Evolutionary conservation across 2,329 filamentous ascomycete species (phyloP), one percentile per base, ranked within the genome.

Genomic region (Beauveria varroae): DNA sequence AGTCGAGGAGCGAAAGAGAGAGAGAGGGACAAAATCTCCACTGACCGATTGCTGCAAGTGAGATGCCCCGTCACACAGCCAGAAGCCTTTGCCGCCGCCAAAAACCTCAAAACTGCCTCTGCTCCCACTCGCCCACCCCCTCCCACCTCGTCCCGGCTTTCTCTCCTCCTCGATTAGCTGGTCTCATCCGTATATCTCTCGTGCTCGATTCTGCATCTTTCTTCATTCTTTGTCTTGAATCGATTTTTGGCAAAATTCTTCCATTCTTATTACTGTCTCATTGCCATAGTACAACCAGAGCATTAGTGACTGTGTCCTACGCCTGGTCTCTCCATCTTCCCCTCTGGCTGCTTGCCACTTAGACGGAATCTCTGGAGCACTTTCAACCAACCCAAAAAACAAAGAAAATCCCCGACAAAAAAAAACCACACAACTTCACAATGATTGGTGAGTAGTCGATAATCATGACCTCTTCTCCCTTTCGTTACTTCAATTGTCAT

Each of bases 101-200:
- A 37, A 46, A 44, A 24, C 47, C 46, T 59, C 57, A 59, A 59
- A 59, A 59, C 47, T 37, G 10, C 28, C 37, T 52, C 57, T 26
- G 8, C 57, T 44, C 57, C 57, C 47, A 47, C 49, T 44, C 49
- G 37, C 37, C 49, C 49, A 14, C 57, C 57, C 49, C 44, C 57
- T 44, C 40, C 57, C 47, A 44, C 22, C 44, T 14, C 47, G 40
- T 52, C n/a, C 57, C 18, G 34, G 37, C 70, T 18, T 62, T 37
- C 78, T 73, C 69, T 74, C 73, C 49, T 51, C 49, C n/a, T 72
- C 77, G 76, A 78, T 76, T 77, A 84, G 82, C 82, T 84, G 81
- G 81, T 74, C 81, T 85, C 80, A 56, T 76, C 69, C 57, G 57
- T 59, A 51, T 71, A 37, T 68, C 68, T 65, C 66, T 65, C 64